A percentile compares a stretch with the other conserved stretches of the same genome.
Evolutionary conservation across 495 filamentous ascomycete genomes (phyloP).

Genomic region (Bathelium albidoporum): DNA sequence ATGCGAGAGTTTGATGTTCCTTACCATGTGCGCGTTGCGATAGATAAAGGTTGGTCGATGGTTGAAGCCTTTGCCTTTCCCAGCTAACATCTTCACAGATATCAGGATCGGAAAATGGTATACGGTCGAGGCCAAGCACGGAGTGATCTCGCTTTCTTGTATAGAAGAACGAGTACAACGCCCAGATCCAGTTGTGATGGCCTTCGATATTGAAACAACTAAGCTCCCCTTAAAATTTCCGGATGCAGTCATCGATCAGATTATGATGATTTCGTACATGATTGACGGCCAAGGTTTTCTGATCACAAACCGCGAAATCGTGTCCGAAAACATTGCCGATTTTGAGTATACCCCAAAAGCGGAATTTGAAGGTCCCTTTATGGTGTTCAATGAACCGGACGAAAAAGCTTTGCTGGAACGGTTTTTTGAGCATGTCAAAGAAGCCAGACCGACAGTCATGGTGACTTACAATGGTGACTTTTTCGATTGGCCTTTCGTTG

Average conservation of each 20-base stretch:
- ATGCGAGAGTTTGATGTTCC: slow-evolving; percentile 98
- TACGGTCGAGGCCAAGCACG: slow-evolving; percentile 87
- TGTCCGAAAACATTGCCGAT: slow-evolving; percentile 93
- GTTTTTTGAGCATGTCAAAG: slow-evolving; percentile 93
- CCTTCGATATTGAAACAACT: slow-evolving; percentile 96
- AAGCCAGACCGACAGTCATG: slow-evolving; percentile 88
- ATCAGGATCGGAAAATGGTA: slow-evolving; percentile 98
- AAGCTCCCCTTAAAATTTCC: slow-evolving; percentile 97
- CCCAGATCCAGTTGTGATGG: slow-evolving; percentile 91
- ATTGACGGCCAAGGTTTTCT: slow-evolving; percentile 97
- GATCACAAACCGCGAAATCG: slow-evolving; percentile 96
- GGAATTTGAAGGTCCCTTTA: slow-evolving; percentile 87
- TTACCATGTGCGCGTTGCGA: slow-evolving; percentile 97
- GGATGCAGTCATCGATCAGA: slow-evolving; percentile 88
- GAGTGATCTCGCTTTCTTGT: slow-evolving; percentile 65
- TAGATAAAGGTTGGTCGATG: slow-evolving; percentile 64
- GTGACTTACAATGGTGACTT: slow-evolving; percentile 99
- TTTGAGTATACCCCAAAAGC: slow-evolving; percentile 98
- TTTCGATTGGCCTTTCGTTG: slow-evolving; percentile 99
- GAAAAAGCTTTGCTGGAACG: slow-evolving; percentile 80
- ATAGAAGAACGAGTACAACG: slow-evolving; percentile 80
- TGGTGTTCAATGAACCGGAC: slow-evolving; percentile 96
- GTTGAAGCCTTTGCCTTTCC: background rate
- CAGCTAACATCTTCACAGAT: slow-evolving; percentile 39
- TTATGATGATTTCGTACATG: slow-evolving; percentile 99